Conservation (phyloP, 768 basidiomycete species). For the Suillus luteus region DNA sequence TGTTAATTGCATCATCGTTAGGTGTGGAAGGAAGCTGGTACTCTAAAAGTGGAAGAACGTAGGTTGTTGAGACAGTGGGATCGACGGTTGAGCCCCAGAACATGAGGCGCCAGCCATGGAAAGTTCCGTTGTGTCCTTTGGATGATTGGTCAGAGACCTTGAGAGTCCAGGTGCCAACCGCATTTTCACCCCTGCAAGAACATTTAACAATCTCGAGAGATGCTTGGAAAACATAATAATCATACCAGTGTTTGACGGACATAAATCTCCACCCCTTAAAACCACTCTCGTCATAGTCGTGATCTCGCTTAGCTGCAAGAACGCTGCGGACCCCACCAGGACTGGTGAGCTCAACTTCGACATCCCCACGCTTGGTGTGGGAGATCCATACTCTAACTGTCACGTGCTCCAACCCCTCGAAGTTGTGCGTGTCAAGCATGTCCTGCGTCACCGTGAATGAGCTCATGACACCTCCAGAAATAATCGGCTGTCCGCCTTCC, state of each 20-base stretch:
- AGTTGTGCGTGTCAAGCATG: constrained; percentile 70
- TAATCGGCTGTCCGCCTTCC: constrained; percentile 68
- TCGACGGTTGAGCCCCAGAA: constrained; percentile 91
- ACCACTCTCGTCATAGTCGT: constrained; percentile 67
- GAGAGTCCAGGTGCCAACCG: constrained; percentile 89
- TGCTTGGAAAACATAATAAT: constrained; percentile 10
- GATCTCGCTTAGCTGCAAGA: constrained; percentile 68
- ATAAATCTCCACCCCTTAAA: constrained; percentile 98
- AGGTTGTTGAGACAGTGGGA: constrained; percentile 61
- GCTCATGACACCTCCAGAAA: constrained; percentile 62
- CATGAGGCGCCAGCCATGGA: constrained; percentile 90
- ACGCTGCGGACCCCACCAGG: constrained; percentile 86
- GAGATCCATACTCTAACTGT: constrained; percentile 91
- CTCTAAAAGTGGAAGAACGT: constrained; percentile 56
- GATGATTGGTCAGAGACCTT: constrained; percentile 79
- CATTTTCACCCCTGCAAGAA: constrained; percentile 81
- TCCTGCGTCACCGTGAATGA: constrained; percentile 66
- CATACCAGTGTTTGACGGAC: constrained; percentile 95
- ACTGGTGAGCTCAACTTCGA: constrained; percentile 87
- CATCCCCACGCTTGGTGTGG: constrained; percentile 86
- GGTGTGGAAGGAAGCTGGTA: constrained; percentile 50
- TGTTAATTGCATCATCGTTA: constrained; percentile 41
- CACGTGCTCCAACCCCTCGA: constrained; percentile 89
- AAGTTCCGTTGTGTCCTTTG: constrained; percentile 56
- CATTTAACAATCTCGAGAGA: constrained; percentile 19